Evolutionary conservation across 768 basidiomycete genomes (phyloP).

Genomic region (Rhodosporidiobolus sp.): DNA sequence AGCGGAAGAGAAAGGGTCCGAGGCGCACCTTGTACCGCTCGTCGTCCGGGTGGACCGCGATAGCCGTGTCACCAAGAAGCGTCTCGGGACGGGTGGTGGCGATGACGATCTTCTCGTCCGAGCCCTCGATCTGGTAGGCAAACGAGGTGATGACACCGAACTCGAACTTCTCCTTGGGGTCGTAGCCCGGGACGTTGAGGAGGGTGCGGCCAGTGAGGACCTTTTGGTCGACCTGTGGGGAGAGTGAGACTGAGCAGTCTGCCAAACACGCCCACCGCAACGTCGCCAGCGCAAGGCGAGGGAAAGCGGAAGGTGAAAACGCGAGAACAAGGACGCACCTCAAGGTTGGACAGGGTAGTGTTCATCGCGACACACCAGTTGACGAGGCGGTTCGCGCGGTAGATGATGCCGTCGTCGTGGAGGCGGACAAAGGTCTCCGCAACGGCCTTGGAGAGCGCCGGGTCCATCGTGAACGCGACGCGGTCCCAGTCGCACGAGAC

Average conservation of each 20-base stretch:
- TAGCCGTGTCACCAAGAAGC: constrained; percentile 95
- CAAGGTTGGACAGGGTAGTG: constrained; percentile 95
- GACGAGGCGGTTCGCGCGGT: constrained; percentile 92
- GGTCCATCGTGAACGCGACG: constrained; percentile 91
- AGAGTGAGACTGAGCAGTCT: not conserved
- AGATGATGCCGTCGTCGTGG: constrained; percentile 85
- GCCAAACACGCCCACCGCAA: not conserved
- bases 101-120: constrained; percentile 85
- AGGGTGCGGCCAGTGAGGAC: constrained; percentile 78
- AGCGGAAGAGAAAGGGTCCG: not conserved
- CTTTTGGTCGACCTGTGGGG: constrained; percentile 79
- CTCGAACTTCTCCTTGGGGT: constrained; percentile 89
- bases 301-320: not conserved
- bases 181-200: constrained; percentile 89
- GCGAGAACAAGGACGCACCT: constrained; percentile 55
- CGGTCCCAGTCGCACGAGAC: constrained; percentile 94
- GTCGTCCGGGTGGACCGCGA: constrained; percentile 94
- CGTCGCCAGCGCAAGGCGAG: not conserved
- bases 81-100: constrained; percentile 98
- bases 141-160: constrained; percentile 97
- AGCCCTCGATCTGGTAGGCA: constrained; percentile 83
- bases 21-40: constrained; percentile 68
- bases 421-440: constrained; percentile 84
- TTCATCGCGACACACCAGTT: constrained; percentile 97
- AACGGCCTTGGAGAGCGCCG: constrained; percentile 80